Evolutionary conservation across 202 grass and related monocot genomes (phyloP).

Genomic region (Musa balbisiana): DNA sequence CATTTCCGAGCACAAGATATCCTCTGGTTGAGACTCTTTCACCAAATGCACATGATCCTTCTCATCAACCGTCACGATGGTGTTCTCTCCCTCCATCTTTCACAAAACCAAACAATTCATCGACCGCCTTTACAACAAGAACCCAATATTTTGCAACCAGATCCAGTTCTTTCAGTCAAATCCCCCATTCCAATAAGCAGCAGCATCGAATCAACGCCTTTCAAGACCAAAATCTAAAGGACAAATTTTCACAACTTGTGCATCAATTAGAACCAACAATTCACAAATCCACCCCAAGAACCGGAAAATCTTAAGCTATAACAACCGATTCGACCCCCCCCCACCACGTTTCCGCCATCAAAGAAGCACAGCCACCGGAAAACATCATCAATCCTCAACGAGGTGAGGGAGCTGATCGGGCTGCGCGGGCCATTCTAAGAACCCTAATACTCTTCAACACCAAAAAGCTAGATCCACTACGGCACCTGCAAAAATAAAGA

Average conservation of each 20-base stretch:
- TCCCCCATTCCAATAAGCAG: background rate
- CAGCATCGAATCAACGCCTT: background rate
- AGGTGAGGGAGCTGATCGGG: background rate
- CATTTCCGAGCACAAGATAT: constrained; percentile 37
- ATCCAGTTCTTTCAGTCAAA: background rate
- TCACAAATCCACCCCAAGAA: constrained; percentile 11
- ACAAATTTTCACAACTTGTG: background rate
- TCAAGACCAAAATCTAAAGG: constrained; percentile 6
- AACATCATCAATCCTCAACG: background rate
- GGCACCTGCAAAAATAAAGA: background rate
- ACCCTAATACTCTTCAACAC: background rate
- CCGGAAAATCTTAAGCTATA: background rate
- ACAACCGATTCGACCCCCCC: background rate
- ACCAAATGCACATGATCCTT: constrained; percentile 38
- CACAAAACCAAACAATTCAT: background rate
- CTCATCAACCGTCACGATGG: constrained; percentile 17
- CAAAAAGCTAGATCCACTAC: background rate
- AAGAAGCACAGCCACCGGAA: constrained; percentile 2
- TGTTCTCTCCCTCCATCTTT: constrained; percentile 42
- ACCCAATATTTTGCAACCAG: background rate
- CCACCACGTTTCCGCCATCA: background rate
- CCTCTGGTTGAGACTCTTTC: constrained; percentile 28
- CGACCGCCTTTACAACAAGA: background rate
- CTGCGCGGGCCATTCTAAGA: background rate
- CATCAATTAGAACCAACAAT: constrained; percentile 23